A percentile compares a stretch with the other conserved stretches of the same genome.
Conservation (phyloP, 257 asterid species). For the Plantago major region DNA sequence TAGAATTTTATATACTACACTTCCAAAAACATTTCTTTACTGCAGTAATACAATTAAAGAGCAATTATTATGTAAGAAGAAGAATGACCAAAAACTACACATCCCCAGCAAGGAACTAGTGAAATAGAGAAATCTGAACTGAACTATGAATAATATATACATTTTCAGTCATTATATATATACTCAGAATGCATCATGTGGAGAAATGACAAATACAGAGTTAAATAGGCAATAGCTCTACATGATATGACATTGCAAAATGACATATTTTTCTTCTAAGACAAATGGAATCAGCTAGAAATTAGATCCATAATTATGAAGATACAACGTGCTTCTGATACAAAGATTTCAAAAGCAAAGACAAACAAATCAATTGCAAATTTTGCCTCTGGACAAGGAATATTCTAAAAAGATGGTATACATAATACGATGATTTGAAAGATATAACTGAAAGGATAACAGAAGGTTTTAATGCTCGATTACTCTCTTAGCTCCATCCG, state of each 20-base stretch:
- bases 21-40: neutral
- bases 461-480: slow-evolving; percentile 29
- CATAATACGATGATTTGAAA: neutral
- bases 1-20: slow-evolving; percentile 15
- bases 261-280: neutral
- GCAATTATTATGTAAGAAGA: too few relatives aligned
- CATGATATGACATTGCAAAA: neutral
- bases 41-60: too few relatives aligned
- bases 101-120: too few relatives aligned
- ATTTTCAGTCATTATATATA: neutral
- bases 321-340: neutral
- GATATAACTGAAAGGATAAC: neutral
- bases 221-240: neutral
- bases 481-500: slow-evolving; percentile 81
- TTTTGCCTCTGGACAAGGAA: neutral
- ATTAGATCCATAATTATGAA: neutral
- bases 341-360: neutral
- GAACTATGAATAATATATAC: too few relatives aligned
- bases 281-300: neutral
- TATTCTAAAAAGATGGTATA: neutral
- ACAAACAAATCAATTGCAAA: neutral
- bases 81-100: too few relatives aligned
- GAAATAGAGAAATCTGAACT: too few relatives aligned
- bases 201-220: neutral
- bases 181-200: neutral